Base-by-base conservation (phyloP, 352 stramenopile genomes). In the Phytophthora citricola region DNA sequence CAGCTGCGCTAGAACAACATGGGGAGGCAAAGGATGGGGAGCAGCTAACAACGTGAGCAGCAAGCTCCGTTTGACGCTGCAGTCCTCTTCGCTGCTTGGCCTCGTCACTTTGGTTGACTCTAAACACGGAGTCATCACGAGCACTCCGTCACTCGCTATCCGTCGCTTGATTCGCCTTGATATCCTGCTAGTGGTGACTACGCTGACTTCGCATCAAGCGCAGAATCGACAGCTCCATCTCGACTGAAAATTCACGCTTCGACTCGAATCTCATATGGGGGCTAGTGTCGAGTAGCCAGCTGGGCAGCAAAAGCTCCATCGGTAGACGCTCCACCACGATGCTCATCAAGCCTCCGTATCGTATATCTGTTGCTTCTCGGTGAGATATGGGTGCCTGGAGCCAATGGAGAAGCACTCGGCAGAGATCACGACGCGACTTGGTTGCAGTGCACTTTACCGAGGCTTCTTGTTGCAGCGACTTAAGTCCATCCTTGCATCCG, bases 1-100 rank as follows among this genome's bases (percentile, higher is more conserved):
- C 65, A 73, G 58, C 65, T 73, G 66, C 53, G 15, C 29, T 65
- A 20, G 60, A 74, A 74, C 48, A 70, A 66, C 27, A 55, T 49
- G 63, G n/a, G 17, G 17, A 48, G 17, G 15, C 9, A n/a, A 20
- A 43, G 38, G 38, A 43, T 43, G 38, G 38, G 38, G 38, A 10
- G 34, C 58, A 66, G 58, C 49, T 52, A 46, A 39, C 58, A 66
- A 41, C 39, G 12, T 29, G 34, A 15, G 46, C 34, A 43, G 44
- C 45, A 63, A 63, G 34, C 34, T 34, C n/a, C 26, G 55, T 41
- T 43, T 43, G 46, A 17, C 14, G 44, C 45, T 56, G 47, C 52
- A 41, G n/a, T 20, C 4, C 15, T 7, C 39, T 41, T 58, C 27
- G n/a, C 43, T 62, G 27, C n/a, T 51, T 14, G 29, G 9, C 27